Percentiles rank a stretch among this genome's conserved stretches.
Conservation (phyloP, 805 yeast genomes). For the Nakazawaea populi region DNA sequence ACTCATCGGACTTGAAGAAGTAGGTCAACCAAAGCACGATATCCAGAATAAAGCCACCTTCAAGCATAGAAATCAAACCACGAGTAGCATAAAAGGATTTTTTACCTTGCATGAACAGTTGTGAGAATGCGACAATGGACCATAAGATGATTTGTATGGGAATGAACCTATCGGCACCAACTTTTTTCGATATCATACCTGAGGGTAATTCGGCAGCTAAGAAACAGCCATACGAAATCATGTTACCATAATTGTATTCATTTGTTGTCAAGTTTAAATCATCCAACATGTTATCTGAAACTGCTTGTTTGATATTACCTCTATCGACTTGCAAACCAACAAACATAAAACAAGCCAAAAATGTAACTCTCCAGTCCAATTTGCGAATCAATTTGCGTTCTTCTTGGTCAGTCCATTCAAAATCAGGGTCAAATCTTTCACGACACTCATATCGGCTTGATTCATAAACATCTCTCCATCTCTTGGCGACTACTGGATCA, state of each 20-base stretch:
- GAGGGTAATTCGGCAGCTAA: conserved; percentile 53
- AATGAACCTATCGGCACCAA: conserved; percentile 57
- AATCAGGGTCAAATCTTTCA: conserved; percentile 48
- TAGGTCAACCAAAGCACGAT: conserved; percentile 28
- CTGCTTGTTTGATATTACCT: conserved; percentile 47
- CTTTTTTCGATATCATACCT: conserved; percentile 48
- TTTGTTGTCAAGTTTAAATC: conserved; percentile 44
- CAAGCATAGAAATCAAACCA: conserved; percentile 25
- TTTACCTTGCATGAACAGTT: conserved; percentile 21
- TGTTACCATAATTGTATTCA: conserved; percentile 48
- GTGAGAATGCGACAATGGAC: conserved; percentile 43
- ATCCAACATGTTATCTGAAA: conserved; percentile 43
- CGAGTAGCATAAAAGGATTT: conserved; percentile 23
- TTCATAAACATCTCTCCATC: conserved; percentile 42
- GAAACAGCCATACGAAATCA: conserved; percentile 39
- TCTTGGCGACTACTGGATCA: conserved; percentile 41
- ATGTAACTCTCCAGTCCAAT: conserved; percentile 48
- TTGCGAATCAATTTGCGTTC: conserved; percentile 44
- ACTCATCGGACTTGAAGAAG: conserved; percentile 28
- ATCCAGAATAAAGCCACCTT: conserved; percentile 31
- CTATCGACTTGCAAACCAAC: conserved; percentile 51
- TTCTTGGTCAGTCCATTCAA: conserved; percentile 49
- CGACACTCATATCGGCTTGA: conserved; percentile 47
- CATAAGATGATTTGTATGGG: conserved; percentile 45
- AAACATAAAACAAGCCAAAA: conserved; percentile 49